phyloP scores from a whole-genome alignment of 176 grass and related monocot genomes.

The Cenchrus fungigraminus region DNA sequence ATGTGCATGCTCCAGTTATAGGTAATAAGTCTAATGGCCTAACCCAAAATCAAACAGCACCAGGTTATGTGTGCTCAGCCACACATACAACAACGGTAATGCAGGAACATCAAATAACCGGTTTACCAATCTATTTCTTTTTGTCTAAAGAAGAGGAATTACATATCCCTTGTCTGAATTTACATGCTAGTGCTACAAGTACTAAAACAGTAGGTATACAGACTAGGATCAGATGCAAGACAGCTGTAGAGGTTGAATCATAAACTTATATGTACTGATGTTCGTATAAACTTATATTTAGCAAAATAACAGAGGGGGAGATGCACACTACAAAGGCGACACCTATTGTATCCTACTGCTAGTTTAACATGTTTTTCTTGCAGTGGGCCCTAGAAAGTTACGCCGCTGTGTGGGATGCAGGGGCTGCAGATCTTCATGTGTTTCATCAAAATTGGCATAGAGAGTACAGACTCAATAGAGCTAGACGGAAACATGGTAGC shows the following conservation, averaged over 20 bases:
- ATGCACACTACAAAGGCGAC: background rate
- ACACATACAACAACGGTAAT: background rate
- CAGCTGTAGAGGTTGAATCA: constrained; percentile 10
- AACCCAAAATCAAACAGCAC: background rate
- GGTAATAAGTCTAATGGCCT: background rate
- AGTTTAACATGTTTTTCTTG: constrained; percentile 4
- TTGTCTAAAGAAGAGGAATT: background rate
- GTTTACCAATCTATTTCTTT: no score
- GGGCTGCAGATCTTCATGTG: background rate
- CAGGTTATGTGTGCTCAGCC: background rate
- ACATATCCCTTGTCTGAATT: background rate
- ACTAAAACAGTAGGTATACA: background rate
- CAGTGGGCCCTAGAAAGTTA: background rate
- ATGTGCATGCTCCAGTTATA: background rate
- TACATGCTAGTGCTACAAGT: background rate
- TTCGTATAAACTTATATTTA: background rate
- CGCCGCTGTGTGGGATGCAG: background rate
- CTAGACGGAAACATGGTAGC: background rate
- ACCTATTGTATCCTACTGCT: background rate
- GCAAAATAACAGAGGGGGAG: background rate
- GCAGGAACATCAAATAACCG: constrained; percentile 2
- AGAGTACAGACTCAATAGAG: constrained; percentile 23
- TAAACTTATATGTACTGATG: constrained; percentile 16
- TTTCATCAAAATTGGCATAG: background rate
- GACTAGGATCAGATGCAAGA: background rate